Evolutionary conservation across 441 rosid genomes (phyloP).

Genomic region (Pelargonium fulgidum): DNA sequence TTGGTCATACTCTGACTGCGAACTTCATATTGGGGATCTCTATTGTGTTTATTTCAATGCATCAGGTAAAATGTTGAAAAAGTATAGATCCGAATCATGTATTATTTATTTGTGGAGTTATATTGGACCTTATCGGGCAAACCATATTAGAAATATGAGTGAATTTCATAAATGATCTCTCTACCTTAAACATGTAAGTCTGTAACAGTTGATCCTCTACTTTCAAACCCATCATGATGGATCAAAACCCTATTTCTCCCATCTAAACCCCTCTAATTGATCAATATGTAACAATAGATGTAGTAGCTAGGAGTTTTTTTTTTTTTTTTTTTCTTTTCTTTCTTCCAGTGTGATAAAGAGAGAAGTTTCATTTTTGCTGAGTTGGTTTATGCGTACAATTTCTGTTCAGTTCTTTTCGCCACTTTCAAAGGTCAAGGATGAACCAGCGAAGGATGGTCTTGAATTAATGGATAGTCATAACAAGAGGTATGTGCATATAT

Average conservation of each 20-base stretch:
- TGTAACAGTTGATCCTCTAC: no score
- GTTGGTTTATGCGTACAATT: constrained; percentile 15
- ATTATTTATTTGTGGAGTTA: background rate
- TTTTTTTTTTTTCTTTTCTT: no score
- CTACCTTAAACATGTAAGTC: no score
- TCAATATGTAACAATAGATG: no score
- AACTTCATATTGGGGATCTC: constrained; percentile 93
- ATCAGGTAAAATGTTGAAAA: constrained; percentile 54
- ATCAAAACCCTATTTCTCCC: no score
- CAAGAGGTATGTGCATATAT: constrained; percentile 34
- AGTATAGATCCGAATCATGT: background rate
- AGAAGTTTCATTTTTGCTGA: no score
- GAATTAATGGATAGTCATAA: constrained; percentile 21
- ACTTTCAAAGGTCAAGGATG: constrained; percentile 76
- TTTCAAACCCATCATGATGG: no score
- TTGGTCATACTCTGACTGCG: constrained; percentile 83
- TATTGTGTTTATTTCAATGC: constrained; percentile 94
- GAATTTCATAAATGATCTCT: background rate
- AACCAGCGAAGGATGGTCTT: constrained; percentile 37
- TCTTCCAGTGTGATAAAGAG: no score
- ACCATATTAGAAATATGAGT: no score
- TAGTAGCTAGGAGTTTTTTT: no score
- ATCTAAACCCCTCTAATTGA: no score
- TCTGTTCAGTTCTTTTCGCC: constrained; percentile 82
- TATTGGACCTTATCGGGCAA: background rate